Evolutionary conservation across 2,329 filamentous ascomycete species (phyloP).

Genomic region (Aspergillus oerlinghausenensis): DNA sequence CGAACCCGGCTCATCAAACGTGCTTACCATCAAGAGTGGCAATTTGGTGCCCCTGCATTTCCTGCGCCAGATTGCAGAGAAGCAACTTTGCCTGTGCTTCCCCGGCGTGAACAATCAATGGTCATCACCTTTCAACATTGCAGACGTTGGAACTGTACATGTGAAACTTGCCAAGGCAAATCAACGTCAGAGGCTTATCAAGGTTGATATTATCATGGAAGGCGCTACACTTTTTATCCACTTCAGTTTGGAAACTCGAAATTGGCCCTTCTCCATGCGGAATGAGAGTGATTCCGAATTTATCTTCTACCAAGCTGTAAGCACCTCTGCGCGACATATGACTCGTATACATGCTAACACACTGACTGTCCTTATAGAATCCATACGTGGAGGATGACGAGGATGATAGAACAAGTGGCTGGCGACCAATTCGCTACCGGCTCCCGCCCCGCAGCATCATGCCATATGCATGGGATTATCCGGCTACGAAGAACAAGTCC

Average conservation of each 20-base stretch:
- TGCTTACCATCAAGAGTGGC: conserved; percentile 71
- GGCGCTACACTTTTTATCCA: conserved; percentile 90
- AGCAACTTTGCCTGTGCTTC: conserved; percentile 89
- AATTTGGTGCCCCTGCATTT: conserved; percentile 84
- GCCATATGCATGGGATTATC: conserved; percentile 99
- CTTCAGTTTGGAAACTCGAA: conserved; percentile 82
- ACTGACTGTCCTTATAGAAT: conserved; percentile 43
- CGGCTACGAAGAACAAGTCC: conserved; percentile 93
- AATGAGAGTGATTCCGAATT: conserved; percentile 98
- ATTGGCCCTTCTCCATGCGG: conserved; percentile 98
- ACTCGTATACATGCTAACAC: background rate
- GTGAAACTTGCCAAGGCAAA: conserved; percentile 89
- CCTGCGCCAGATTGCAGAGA: conserved; percentile 73
- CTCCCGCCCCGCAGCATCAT: conserved; percentile 93
- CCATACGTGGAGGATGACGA: conserved; percentile 92
- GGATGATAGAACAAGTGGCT: conserved; percentile 70
- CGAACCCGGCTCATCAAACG: conserved; percentile 84
- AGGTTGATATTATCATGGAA: conserved; percentile 87
- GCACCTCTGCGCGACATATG: background rate
- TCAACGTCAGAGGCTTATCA: conserved; percentile 80
- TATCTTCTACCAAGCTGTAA: conserved; percentile 82
- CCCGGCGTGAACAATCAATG: conserved; percentile 93
- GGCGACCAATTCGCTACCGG: conserved; percentile 88
- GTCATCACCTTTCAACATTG: conserved; percentile 97
- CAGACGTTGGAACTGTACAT: conserved; percentile 85